phyloP scores from a whole-genome alignment of 371 early-diverging fungal species.

The Mortierella sp. region DNA sequence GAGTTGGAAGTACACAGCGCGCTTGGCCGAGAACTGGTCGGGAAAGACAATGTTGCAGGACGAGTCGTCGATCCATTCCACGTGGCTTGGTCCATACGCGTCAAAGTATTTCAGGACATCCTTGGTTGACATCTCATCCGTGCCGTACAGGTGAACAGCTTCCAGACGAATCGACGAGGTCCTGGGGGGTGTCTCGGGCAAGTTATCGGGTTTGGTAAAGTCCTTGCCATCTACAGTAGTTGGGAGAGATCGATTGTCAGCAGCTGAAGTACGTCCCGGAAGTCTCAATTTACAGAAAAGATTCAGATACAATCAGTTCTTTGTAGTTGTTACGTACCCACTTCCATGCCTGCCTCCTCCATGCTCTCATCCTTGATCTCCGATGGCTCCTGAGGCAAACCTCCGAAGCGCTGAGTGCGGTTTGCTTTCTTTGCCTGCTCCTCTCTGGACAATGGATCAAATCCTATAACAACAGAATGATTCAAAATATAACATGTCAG shows the following conservation, averaged over 20 bases:
- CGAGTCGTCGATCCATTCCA: conserved; percentile 73
- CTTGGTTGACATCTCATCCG: conserved; percentile 69
- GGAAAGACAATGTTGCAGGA: conserved; percentile 62
- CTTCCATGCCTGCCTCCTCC: conserved; percentile 51
- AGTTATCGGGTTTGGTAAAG: conserved; percentile 27
- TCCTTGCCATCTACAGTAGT: conserved; percentile 21
- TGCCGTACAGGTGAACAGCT: conserved; percentile 64
- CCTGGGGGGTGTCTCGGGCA: conserved; percentile 50
- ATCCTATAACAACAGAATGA: conserved; percentile 20
- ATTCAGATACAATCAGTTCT: neutral
- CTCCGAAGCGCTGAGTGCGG: conserved; percentile 49
- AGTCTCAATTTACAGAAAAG: neutral
- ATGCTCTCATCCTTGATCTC: conserved; percentile 16
- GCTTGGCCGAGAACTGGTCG: conserved; percentile 52
- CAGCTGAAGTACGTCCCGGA: neutral
- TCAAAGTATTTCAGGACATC: conserved; percentile 65
- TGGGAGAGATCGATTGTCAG: neutral
- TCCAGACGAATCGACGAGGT: conserved; percentile 44
- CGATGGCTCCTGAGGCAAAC: conserved; percentile 9
- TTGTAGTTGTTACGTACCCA: conserved; percentile 22
- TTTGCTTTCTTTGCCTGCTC: conserved; percentile 48
- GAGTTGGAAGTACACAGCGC: conserved; percentile 59
- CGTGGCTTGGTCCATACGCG: conserved; percentile 59
- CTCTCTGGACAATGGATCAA: conserved; percentile 48
- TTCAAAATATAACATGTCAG: too few relatives aligned